These are phyloP conservation scores for Auricularia heimuer DNA, from an alignment of 768 basidiomycete species.

Conservation along the genomic window DNA sequence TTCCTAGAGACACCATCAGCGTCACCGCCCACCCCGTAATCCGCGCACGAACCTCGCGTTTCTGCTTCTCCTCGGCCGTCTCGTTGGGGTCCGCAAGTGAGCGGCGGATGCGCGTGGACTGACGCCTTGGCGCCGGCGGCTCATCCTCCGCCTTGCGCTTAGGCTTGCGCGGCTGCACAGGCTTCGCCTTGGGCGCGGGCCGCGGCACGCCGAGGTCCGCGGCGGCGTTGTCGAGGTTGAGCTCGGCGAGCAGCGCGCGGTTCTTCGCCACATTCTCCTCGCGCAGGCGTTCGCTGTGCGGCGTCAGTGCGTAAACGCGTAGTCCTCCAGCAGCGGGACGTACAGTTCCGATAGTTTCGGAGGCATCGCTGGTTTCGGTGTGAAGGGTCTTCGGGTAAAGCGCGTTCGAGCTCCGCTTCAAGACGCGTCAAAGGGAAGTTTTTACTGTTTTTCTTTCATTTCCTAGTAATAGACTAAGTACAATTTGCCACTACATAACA, in stretches of 20 bases:
- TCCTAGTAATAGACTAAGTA: too few relatives aligned
- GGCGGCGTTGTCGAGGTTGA: constrained; percentile 53
- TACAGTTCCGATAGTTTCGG: constrained; percentile 5
- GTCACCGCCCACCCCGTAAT: neutral
- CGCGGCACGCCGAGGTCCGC: constrained; percentile 37
- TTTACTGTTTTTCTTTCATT: too few relatives aligned
- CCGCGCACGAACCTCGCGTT: constrained; percentile 47
- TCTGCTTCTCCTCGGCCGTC: constrained; percentile 49
- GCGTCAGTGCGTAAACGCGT: too few relatives aligned
- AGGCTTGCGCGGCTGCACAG: constrained; percentile 45
- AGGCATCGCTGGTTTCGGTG: neutral
- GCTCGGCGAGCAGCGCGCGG: constrained; percentile 58
- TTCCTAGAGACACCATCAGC: constrained; percentile 23
- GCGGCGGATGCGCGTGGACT: constrained; percentile 51
- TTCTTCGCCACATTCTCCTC: constrained; percentile 78
- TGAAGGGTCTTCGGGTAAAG: too few relatives aligned
- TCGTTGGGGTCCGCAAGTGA: constrained; percentile 50
- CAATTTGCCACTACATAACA: too few relatives aligned
- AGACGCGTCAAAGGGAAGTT: too few relatives aligned
- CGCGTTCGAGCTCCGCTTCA: too few relatives aligned
- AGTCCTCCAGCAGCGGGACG: neutral
- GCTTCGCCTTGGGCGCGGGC: constrained; percentile 41
- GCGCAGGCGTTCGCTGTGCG: constrained; percentile 53
- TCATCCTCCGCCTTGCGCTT: constrained; percentile 39
- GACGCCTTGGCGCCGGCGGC: constrained; percentile 45